Base-by-base conservation (phyloP, 495 filamentous ascomycete genomes). In the Chaetomium cochliodes region DNA sequence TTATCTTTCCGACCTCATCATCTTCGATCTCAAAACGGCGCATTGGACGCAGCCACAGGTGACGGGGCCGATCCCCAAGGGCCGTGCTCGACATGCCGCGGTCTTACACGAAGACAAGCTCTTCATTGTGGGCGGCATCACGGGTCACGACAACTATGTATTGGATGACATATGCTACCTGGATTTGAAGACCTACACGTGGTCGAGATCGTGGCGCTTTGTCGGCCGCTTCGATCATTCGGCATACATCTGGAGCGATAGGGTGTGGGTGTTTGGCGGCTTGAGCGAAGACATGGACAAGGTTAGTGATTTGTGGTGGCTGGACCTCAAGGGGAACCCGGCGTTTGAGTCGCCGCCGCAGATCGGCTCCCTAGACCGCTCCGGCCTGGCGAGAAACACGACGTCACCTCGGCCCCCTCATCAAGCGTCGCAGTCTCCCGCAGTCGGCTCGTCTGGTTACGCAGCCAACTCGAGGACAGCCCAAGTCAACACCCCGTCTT, bases 261-360 rank as follows among this genome's bases (percentile, higher is more conserved):
- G 91, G 39, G 87, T 98, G 33, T 98, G 93, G 93, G 92, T 97
- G n/a, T 97, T 93, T 77, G 94, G 94, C 42, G 94, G 94, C 25
- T 79, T 98, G 58, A 91, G 90, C 55, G 91, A 92, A 62, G 92
- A 97, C 64, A 96, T 97, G 92, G 93, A 97, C 74, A 91, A 93
- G 69, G 90, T 89, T 57, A 92, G 91, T 47, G 94, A 98, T 76
- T 83, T 98, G 37, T 97, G 92, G 88, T 97, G 93, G 90, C 80
- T 98, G 47, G 94, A 98, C 77, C 83, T 98, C 61, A 94, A 94
- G 74, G 91, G 87, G 61, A 92, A 85, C 64, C 93, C 90, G 41
- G 90, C 88, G 54, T 92, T 96, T 66, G 89, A 92, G 65, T 87
- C 87, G 47, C 83, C 84, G 22, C 85, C 88, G 49, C 80, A 85